phyloP scores from a whole-genome alignment of 768 basidiomycete species.

The Candolleomyces aberdarensis region DNA sequence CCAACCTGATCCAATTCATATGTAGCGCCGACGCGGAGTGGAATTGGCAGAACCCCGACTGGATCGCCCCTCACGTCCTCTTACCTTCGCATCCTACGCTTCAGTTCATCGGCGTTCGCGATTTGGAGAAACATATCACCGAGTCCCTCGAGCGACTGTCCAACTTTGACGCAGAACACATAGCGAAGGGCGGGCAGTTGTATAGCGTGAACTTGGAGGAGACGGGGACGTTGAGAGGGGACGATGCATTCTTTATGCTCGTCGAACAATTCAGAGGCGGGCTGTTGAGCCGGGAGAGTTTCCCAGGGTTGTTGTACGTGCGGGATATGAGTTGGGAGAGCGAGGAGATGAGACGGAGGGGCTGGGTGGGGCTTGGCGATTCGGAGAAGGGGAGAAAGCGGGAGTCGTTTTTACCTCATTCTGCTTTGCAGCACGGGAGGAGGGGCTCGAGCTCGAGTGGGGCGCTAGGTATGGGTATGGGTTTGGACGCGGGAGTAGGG shows the following conservation, averaged over 20 bases:
- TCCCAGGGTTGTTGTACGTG: not conserved
- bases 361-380: not conserved
- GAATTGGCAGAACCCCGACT: conserved; percentile 78
- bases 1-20: conserved; percentile 65
- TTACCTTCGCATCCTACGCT: conserved; percentile 61
- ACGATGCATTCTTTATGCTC: not conserved
- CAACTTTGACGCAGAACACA: conserved; percentile 36
- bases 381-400: not conserved
- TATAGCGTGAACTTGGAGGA: conserved; percentile 4
- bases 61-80: conserved; percentile 76
- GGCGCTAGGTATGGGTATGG: not conserved
- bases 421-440: too few relatives aligned
- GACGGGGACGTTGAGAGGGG: not conserved
- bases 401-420: too few relatives aligned
- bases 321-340: conserved; percentile 5
- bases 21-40: conserved; percentile 77
- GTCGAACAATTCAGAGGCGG: not conserved
- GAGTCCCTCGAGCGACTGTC: conserved; percentile 11
- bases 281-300: not conserved
- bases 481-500: not conserved
- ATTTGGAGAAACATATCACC: conserved; percentile 55
- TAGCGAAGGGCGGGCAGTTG: conserved; percentile 14
- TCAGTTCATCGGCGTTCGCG: conserved; percentile 68
- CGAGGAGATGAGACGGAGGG: not conserved
- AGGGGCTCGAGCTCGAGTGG: not conserved